Evolutionary conservation across 805 yeast species (phyloP).

Genomic region (Dipodascus albidus): DNA sequence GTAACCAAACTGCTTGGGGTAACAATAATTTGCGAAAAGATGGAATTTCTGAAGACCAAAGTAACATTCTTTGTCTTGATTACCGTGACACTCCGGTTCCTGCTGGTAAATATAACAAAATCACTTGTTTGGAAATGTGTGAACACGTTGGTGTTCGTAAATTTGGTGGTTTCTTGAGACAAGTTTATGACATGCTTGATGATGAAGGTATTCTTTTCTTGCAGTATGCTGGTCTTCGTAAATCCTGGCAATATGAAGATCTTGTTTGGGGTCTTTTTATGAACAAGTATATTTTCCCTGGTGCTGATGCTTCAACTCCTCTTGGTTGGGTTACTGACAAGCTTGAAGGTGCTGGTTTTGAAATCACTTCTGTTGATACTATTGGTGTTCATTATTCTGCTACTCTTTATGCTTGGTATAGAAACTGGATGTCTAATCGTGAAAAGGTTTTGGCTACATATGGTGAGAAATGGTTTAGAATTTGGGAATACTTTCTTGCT

Average conservation of each 20-base stretch:
- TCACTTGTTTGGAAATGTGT: constrained; percentile 88
- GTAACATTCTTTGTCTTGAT: constrained; percentile 69
- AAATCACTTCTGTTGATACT: constrained; percentile 71
- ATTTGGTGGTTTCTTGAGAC: constrained; percentile 60
- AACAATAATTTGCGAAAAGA: constrained; percentile 55
- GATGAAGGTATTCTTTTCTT: constrained; percentile 83
- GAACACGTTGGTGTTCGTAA: constrained; percentile 93
- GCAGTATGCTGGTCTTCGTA: constrained; percentile 86
- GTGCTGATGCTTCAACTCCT: constrained; percentile 95
- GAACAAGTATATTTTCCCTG: constrained; percentile 95
- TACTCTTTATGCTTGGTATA: constrained; percentile 88
- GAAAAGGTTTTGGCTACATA: constrained; percentile 67
- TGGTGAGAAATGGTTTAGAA: constrained; percentile 83
- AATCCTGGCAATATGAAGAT: constrained; percentile 91
- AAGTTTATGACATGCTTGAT: constrained; percentile 77
- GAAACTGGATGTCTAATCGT: constrained; percentile 83
- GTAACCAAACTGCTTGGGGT: constrained; percentile 87
- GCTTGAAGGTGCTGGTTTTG: constrained; percentile 79
- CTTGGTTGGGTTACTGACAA: constrained; percentile 67
- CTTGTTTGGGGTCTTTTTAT: constrained; percentile 88
- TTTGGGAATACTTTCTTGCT: constrained; percentile 87
- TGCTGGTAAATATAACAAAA: constrained; percentile 61
- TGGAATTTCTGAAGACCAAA: constrained; percentile 58
- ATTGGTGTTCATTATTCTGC: constrained; percentile 90
- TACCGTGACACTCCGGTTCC: constrained; percentile 84